phyloP scores from a whole-genome alignment of 2,329 filamentous ascomycete genomes.

The Diplodia corticola region DNA sequence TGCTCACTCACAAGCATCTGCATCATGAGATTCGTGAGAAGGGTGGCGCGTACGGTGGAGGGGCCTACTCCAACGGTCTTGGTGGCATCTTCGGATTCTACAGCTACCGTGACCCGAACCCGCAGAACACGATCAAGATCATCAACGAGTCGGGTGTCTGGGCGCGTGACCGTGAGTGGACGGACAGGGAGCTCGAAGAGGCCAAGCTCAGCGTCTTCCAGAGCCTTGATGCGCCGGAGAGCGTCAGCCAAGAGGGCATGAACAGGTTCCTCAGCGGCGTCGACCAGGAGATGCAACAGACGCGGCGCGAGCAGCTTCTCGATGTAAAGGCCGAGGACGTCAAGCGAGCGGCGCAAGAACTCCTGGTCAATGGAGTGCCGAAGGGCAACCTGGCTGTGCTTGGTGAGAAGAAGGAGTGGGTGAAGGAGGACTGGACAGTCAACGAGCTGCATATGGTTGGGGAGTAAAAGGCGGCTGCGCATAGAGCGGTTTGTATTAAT shows the following conservation, averaged over 20 bases:
- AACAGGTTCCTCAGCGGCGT: conserved; percentile 80
- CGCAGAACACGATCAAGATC: conserved; percentile 80
- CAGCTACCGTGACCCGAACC: conserved; percentile 95
- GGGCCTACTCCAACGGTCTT: conserved; percentile 76
- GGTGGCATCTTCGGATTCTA: conserved; percentile 92
- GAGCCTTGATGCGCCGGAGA: conserved; percentile 80
- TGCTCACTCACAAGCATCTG: conserved; percentile 93
- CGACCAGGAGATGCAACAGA: conserved; percentile 85
- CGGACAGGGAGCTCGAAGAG: conserved; percentile 83
- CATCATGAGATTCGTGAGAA: conserved; percentile 98
- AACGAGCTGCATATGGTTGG: conserved; percentile 66
- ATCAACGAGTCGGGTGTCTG: conserved; percentile 81
- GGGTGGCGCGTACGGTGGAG: conserved; percentile 92
- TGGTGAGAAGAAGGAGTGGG: conserved; percentile 80
- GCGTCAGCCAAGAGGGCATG: conserved; percentile 87
- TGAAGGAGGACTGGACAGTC: conserved; percentile 69
- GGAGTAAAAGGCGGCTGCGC: conserved; percentile 10
- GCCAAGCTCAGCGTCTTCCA: conserved; percentile 96
- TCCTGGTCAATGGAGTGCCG: conserved; percentile 68
- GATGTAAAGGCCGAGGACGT: conserved; percentile 84
- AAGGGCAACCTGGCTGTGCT: conserved; percentile 68
- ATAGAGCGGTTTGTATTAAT: conserved; percentile 14
- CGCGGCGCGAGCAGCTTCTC: conserved; percentile 76
- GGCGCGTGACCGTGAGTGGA: conserved; percentile 80
- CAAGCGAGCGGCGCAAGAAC: conserved; percentile 75